Evolutionary conservation across 768 basidiomycete genomes (phyloP).

Genomic region (Tylopilus vinaceipallidus): DNA sequence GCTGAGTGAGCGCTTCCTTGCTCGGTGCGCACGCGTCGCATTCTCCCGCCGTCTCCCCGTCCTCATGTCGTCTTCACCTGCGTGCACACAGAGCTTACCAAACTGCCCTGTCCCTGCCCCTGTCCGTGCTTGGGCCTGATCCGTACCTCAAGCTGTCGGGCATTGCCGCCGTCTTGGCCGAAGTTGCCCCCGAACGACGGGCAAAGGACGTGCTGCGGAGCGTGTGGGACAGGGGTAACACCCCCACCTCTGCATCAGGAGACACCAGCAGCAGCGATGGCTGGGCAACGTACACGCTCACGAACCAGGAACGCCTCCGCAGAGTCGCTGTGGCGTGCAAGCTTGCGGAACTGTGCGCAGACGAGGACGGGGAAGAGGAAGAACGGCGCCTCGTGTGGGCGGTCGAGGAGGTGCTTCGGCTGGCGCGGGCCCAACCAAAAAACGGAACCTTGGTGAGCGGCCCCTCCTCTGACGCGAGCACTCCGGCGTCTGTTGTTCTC

Average conservation of each 20-base stretch:
- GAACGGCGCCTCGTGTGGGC: slow-evolving; percentile 44
- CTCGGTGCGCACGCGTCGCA: slow-evolving; percentile 42
- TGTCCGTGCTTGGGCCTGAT: slow-evolving; percentile 35
- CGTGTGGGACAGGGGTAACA: slow-evolving; percentile 21
- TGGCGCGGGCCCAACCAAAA: slow-evolving; percentile 18
- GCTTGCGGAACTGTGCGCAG: slow-evolving; percentile 40
- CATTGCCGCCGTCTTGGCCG: slow-evolving; percentile 59
- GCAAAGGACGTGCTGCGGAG: slow-evolving; percentile 27
- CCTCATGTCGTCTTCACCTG: neutral
- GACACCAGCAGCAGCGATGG: neutral
- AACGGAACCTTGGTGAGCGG: neutral
- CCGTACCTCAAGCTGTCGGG: slow-evolving; percentile 69
- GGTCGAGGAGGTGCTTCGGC: slow-evolving; percentile 41
- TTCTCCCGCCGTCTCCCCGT: neutral
- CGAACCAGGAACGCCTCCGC: slow-evolving; percentile 40
- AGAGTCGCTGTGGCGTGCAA: slow-evolving; percentile 45
- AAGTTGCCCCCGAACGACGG: slow-evolving; percentile 37
- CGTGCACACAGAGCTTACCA: slow-evolving; percentile 48
- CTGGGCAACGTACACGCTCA: slow-evolving; percentile 29
- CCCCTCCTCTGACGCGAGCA: neutral
- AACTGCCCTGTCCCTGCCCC: slow-evolving; percentile 45
- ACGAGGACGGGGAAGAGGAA: slow-evolving; percentile 35
- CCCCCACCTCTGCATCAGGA: neutral
- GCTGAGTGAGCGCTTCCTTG: slow-evolving; percentile 50
- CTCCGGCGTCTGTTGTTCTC: slow-evolving; percentile 31